A percentile compares a stretch with the other conserved stretches of the same genome.
These are phyloP conservation scores for Candida broadrunensis DNA, from an alignment of 805 yeast genomes.

Conservation along the genomic window DNA sequence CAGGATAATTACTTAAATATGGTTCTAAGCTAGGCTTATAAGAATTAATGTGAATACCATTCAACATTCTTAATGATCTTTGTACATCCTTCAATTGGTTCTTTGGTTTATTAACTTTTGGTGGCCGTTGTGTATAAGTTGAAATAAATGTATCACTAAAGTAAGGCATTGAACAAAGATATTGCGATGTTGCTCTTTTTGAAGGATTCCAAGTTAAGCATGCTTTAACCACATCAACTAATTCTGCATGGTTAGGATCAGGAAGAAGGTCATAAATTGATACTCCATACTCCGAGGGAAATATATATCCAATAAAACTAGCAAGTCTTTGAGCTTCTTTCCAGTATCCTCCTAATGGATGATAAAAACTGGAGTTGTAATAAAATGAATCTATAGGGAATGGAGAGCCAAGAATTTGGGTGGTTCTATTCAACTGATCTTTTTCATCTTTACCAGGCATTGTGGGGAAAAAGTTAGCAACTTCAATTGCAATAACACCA, in stretches of 20 bases:
- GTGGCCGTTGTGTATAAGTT: neutral
- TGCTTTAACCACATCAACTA: slow-evolving; percentile 37
- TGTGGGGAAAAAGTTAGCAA: slow-evolving; percentile 69
- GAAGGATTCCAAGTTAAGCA: slow-evolving; percentile 80
- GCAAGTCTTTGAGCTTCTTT: slow-evolving; percentile 56
- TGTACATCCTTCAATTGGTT: neutral
- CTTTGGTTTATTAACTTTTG: neutral
- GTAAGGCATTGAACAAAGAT: slow-evolving; percentile 49
- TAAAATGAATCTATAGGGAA: slow-evolving; percentile 18
- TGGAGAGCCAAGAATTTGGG: slow-evolving; percentile 76
- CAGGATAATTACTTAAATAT: no score
- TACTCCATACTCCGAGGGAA: slow-evolving; percentile 56
- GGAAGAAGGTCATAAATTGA: slow-evolving; percentile 45
- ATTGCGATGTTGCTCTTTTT: slow-evolving; percentile 52
- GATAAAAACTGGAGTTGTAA: slow-evolving; percentile 5
- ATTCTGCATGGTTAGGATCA: slow-evolving; percentile 40
- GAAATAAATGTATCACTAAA: slow-evolving; percentile 43
- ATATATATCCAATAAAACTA: slow-evolving; percentile 48
- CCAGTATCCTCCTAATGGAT: slow-evolving; percentile 75
- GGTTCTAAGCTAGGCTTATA: neutral
- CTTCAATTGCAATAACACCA: slow-evolving; percentile 74
- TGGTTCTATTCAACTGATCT: slow-evolving; percentile 72
- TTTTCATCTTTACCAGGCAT: slow-evolving; percentile 80
- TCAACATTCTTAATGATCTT: neutral
- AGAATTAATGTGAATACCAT: neutral